Evolutionary conservation across 2,329 filamentous ascomycete genomes (phyloP).

Genomic region (Exophiala sp.): DNA sequence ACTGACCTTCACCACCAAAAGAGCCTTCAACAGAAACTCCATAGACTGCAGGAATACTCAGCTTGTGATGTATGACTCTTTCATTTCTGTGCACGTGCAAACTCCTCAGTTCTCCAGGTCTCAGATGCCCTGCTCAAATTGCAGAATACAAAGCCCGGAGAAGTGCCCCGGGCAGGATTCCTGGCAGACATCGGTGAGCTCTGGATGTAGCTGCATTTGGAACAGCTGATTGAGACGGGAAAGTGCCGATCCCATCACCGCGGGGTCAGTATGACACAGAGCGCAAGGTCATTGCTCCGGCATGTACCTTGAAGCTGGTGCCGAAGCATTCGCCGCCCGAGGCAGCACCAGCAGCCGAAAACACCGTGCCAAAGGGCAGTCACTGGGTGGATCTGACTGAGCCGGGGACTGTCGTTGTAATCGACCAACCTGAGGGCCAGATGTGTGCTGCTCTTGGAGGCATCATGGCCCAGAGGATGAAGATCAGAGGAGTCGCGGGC

Average conservation of each 20-base stretch:
- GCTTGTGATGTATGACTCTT: slow-evolving; percentile 39
- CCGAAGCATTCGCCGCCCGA: slow-evolving; percentile 37
- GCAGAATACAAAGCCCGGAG: slow-evolving; percentile 39
- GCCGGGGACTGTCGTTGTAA: slow-evolving; percentile 56
- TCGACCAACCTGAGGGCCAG: slow-evolving; percentile 60
- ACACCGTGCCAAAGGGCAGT: slow-evolving; percentile 53
- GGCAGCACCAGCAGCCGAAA: slow-evolving; percentile 27
- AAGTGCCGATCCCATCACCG: slow-evolving; percentile 11
- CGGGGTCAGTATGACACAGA: slow-evolving; percentile 2
- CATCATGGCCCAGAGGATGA: slow-evolving; percentile 67
- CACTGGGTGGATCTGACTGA: slow-evolving; percentile 65
- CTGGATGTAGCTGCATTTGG: neutral
- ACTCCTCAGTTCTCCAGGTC: slow-evolving; percentile 42
- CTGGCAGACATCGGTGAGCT: slow-evolving; percentile 55
- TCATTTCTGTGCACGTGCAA: neutral
- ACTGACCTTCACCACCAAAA: neutral
- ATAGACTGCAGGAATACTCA: slow-evolving; percentile 33
- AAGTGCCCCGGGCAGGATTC: slow-evolving; percentile 58
- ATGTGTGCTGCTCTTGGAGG: slow-evolving; percentile 68
- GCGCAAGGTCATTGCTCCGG: slow-evolving; percentile 37
- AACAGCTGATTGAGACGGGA: slow-evolving; percentile 5
- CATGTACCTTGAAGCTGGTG: slow-evolving; percentile 50
- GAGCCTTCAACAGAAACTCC: slow-evolving; percentile 35
- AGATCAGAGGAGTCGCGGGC: slow-evolving; percentile 53
- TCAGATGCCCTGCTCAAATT: slow-evolving; percentile 69